A percentile compares a stretch with the other conserved stretches of the same genome.
These are phyloP conservation scores for Pseudopyrenochaeta lycopersici DNA, from an alignment of 2,329 filamentous ascomycete species.

Conservation along the genomic window DNA sequence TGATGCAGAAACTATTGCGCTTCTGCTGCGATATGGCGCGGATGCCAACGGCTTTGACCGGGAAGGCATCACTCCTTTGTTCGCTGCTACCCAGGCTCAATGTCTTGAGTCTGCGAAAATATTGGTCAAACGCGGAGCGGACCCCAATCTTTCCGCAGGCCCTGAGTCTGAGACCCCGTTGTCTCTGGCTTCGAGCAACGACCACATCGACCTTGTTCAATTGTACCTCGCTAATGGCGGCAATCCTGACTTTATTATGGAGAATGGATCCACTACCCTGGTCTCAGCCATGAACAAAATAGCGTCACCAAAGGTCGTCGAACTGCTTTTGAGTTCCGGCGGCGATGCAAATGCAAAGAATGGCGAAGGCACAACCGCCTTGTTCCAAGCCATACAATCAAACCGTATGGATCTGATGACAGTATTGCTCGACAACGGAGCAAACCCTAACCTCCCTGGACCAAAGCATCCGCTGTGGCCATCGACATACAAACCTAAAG, in stretches of 20 bases:
- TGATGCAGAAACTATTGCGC: constrained; percentile 37
- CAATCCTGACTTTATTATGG: constrained; percentile 63
- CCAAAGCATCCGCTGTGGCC: constrained; percentile 76
- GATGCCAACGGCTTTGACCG: constrained; percentile 43
- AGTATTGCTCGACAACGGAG: constrained; percentile 65
- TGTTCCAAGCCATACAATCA: constrained; percentile 69
- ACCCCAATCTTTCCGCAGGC: constrained; percentile 43
- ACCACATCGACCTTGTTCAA: constrained; percentile 66
- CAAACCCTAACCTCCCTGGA: constrained; percentile 73
- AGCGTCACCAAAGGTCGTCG: constrained; percentile 63
- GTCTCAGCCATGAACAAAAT: constrained; percentile 68
- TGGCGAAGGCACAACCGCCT: constrained; percentile 67
- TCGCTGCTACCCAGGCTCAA: constrained; percentile 36
- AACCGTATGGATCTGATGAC: constrained; percentile 66
- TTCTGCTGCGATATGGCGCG: constrained; percentile 41
- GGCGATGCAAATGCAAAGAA: constrained; percentile 68
- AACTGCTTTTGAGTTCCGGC: constrained; percentile 68
- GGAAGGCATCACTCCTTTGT: constrained; percentile 39
- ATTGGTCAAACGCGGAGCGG: constrained; percentile 36
- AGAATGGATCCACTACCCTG: constrained; percentile 68
- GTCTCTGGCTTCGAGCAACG: constrained; percentile 59
- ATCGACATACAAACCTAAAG: constrained; percentile 66
- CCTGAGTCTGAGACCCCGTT: constrained; percentile 65
- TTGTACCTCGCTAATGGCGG: constrained; percentile 70
- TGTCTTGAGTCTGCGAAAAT: constrained; percentile 57